Base-by-base conservation (phyloP, 1,139 yeast genomes). In the Suhomyces bribrorum region DNA sequence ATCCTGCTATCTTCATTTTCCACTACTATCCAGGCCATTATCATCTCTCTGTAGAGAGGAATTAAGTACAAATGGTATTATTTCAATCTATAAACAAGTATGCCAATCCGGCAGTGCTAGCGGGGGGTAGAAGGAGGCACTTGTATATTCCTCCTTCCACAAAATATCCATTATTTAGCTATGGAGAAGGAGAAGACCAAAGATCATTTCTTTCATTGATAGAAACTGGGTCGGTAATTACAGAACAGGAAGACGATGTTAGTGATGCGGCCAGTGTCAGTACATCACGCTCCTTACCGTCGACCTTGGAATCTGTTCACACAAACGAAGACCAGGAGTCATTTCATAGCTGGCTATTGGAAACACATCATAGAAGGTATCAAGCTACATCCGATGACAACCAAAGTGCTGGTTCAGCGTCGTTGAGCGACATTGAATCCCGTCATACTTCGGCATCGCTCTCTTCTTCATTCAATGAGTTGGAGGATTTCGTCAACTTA, bases 121-220 rank as follows among this genome's bases (percentile, higher is more conserved):
- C 71, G 5, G 66, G 66, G 16, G 69, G 69, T 22, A 55, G 75
- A 37, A 57, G 76, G 40, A 57, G 77, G 42, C 57, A 73, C 34
- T 52, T 73, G 16, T 83, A 79, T 56, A 75, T 83, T n/a, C 87
- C 88, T 1, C 88, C 89, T 0, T 78, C 86, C 31, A 83, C 86
- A 1, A 75, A 79, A 48, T 75, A 77, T 36, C 89, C 89, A 1
- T 61, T 83, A 37, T 83, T 83, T 48, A 66, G 73, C 30, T 83
- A 83, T 54, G 84, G 81, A 27, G 74, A 67, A 16, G 80, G 76
- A 12, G 78, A 70, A 32, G 89, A 81, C 50, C 85, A 81, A 51
- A 61, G 89, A 41, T 82, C 88, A 17, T 84, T 83, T 52, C 62
- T 82, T 15, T 69, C 75, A 7, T 53, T 63, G 29, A 65, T 63